Base-by-base conservation (phyloP, 2,329 filamentous ascomycete genomes). In the Aspergillus alliaceus region DNA sequence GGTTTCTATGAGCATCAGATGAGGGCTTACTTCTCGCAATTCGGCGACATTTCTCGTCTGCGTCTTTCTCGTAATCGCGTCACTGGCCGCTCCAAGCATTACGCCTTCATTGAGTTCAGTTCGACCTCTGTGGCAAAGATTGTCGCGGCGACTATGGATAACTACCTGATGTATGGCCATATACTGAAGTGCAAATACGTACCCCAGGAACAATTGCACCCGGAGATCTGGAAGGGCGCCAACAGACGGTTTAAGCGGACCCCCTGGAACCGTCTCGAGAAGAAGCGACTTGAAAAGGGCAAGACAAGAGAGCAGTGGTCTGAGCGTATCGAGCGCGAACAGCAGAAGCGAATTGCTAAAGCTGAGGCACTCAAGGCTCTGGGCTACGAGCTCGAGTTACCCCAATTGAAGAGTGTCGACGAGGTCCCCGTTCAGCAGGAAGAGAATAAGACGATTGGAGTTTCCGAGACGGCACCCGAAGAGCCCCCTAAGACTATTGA, bases 1-100 rank as follows among this genome's bases (percentile, higher is more conserved):
- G 90, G 95, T 78, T 99, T 99, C 85, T 98, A 93, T 82, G 95
- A 99, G 79, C 86, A 92, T 69, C 90, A 98, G 78, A 96, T 99
- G 89, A 87, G 86, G 66, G 86, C 88, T 63, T 99, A 98, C 81
- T 96, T 98, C 72, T 85, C 87, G 54, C 95, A 99, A 75, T 99
- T 99, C 66, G 95, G 95, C 65, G 81, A 85, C 14, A 91, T 99
- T 67, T 85, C 81, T 52, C 86, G 81, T 55, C 82, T 97, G 56
- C 88, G 93, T 61, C 83, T 99, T 44, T 95, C 92, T 27, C 89
- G 95, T 68, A 98, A 96, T 82, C 91, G 90, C 77, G 89, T 89
- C 75, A 98, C 93, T 1, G 95, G 95, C 55, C 86, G 86, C 57
- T 92, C 90, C 73, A 96, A 95, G 80, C 95, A 98, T 80, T 96